phyloP scores from a whole-genome alignment of 1,284 basidiomycete species.

The Anthracocystis walkeri region DNA sequence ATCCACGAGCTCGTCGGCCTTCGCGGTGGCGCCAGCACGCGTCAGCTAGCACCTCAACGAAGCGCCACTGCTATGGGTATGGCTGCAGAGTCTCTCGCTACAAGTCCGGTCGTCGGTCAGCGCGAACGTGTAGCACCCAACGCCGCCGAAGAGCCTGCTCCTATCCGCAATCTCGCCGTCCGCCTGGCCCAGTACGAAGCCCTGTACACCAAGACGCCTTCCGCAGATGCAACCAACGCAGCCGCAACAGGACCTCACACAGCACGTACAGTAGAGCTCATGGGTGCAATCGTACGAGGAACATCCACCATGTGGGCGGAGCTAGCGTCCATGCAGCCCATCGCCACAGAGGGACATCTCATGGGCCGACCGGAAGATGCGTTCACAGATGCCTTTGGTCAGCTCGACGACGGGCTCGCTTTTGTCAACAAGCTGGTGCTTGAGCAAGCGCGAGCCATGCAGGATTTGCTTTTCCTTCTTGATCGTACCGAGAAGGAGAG shows the following conservation, averaged over 20 bases:
- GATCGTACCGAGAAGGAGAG: conserved; percentile 49
- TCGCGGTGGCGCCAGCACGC: conserved; percentile 14
- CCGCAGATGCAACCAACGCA: conserved; percentile 12
- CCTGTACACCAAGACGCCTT: conserved; percentile 38
- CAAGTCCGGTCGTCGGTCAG: conserved; percentile 2
- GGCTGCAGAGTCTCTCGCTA: conserved; percentile 8
- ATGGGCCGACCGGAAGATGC: conserved; percentile 34
- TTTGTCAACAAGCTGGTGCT: conserved; percentile 52
- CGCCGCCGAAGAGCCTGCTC: conserved; percentile 36
- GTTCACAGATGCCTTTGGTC: conserved; percentile 42
- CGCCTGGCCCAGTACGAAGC: conserved; percentile 43
- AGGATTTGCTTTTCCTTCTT: conserved; percentile 45
- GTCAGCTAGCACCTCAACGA: conserved; percentile 14
- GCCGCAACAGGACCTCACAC: conserved; percentile 28
- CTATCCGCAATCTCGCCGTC: conserved; percentile 46
- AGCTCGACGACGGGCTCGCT: conserved; percentile 44
- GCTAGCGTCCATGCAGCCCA: conserved; percentile 44
- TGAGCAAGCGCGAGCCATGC: conserved; percentile 46
- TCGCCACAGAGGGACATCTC: conserved; percentile 46
- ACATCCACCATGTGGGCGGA: conserved; percentile 48
- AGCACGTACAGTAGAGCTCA: conserved; percentile 37
- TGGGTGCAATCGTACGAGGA: conserved; percentile 40
- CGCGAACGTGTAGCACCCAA: conserved; percentile 1
- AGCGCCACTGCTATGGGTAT: conserved; percentile 39
- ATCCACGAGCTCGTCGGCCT: conserved; percentile 41